Evolutionary conservation across 2,329 filamentous ascomycete genomes (phyloP).

Genomic region (Sarocladium kiliense): DNA sequence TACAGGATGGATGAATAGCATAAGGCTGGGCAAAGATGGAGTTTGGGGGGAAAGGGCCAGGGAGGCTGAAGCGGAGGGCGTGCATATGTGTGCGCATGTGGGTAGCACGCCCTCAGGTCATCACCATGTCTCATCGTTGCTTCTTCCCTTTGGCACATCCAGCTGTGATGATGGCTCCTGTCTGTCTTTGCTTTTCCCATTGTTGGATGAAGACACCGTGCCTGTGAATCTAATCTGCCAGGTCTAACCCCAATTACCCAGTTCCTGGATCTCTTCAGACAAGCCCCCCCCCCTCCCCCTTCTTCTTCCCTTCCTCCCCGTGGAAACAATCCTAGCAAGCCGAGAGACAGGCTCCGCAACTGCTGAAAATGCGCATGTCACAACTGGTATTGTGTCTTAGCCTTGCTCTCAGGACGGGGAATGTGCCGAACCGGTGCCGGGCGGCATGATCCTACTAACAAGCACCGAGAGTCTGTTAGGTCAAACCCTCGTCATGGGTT

Average conservation of each 20-base stretch:
- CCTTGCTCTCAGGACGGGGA: no score
- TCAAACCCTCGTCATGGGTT: not conserved
- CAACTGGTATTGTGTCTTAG: not conserved
- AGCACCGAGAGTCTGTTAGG: no score
- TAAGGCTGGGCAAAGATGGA: no score
- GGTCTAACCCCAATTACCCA: slow-evolving; percentile 1
- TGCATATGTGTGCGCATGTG: no score
- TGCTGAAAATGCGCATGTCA: not conserved
- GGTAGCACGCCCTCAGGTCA: no score
- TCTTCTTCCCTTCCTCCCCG: not conserved
- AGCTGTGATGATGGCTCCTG: not conserved
- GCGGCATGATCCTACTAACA: not conserved
- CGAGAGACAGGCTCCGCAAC: no score
- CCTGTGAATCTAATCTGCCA: no score
- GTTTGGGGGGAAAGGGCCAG: no score
- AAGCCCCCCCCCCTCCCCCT: not conserved
- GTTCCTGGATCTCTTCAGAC: slow-evolving; percentile 1
- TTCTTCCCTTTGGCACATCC: not conserved
- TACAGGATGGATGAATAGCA: not conserved
- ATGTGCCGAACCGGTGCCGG: slow-evolving; percentile 4
- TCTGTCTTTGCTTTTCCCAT: no score
- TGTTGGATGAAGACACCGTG: no score
- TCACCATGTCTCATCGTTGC: not conserved
- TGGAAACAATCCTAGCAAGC: no score
- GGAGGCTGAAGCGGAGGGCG: no score